Conservation (phyloP, 208 protist species). For the Trypanosoma cruzi region DNA sequence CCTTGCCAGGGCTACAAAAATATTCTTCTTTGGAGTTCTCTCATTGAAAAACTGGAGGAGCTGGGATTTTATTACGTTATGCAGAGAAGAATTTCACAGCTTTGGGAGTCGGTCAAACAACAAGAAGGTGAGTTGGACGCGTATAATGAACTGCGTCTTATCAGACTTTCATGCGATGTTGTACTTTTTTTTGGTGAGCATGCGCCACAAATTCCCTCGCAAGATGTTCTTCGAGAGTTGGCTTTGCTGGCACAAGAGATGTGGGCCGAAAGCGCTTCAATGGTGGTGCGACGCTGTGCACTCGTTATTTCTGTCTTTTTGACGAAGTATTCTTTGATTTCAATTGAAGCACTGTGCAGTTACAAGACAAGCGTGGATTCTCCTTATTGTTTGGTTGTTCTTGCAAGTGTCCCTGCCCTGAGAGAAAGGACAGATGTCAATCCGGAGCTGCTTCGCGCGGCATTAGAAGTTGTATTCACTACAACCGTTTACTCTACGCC, state of each 20-base stretch:
- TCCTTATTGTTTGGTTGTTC: slow-evolving; percentile 12
- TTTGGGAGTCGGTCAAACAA: slow-evolving; percentile 23
- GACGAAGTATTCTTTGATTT: slow-evolving; percentile 13
- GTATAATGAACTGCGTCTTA: slow-evolving; percentile 16
- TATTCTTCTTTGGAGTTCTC: slow-evolving; percentile 18
- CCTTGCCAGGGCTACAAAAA: slow-evolving; percentile 10
- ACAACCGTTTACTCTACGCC: slow-evolving; percentile 32
- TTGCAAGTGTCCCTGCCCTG: slow-evolving; percentile 19
- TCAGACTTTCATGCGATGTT: slow-evolving; percentile 28
- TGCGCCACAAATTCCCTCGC: not conserved
- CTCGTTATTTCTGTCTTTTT: slow-evolving; percentile 30
- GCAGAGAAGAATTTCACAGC: slow-evolving; percentile 15
- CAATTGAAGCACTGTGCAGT: slow-evolving; percentile 9
- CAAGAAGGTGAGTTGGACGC: not conserved
- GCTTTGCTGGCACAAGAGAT: slow-evolving; percentile 15
- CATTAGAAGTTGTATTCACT: slow-evolving; percentile 24
- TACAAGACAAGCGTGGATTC: not conserved
- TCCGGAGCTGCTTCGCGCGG: slow-evolving; percentile 10
- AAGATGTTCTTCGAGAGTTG: slow-evolving; percentile 10
- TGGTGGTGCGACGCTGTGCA: slow-evolving; percentile 25
- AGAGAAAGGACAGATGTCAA: slow-evolving; percentile 1
- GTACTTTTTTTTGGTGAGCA: slow-evolving; percentile 29
- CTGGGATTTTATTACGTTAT: slow-evolving; percentile 24
- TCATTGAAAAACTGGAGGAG: slow-evolving; percentile 31
- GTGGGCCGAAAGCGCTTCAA: slow-evolving; percentile 13